These are phyloP conservation scores for Fusarium heterosporum DNA, from an alignment of 2,329 filamentous ascomycete species.

Conservation along the genomic window DNA sequence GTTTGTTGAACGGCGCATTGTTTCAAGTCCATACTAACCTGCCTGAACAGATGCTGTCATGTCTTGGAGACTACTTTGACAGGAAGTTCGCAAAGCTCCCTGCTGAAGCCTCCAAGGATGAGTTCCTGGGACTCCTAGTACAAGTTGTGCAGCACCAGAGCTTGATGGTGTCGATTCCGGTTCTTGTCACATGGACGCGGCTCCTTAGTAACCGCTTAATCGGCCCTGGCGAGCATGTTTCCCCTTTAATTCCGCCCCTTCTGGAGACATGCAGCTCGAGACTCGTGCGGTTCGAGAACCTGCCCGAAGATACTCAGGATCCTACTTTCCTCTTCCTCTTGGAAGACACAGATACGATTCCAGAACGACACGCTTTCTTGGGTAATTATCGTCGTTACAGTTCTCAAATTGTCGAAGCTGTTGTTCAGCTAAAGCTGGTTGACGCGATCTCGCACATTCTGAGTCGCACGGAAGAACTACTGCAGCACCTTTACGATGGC, in stretches of 20 bases:
- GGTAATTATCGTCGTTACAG: slow-evolving; percentile 96
- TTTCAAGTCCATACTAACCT: not conserved
- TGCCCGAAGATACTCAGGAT: slow-evolving; percentile 85
- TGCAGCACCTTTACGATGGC: slow-evolving; percentile 80
- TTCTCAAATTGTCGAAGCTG: slow-evolving; percentile 84
- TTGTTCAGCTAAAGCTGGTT: slow-evolving; percentile 82
- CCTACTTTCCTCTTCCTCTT: slow-evolving; percentile 83
- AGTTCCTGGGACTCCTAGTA: slow-evolving; percentile 83
- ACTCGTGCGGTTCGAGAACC: slow-evolving; percentile 85
- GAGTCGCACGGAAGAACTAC: slow-evolving; percentile 77
- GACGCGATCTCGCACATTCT: slow-evolving; percentile 92
- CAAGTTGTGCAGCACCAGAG: slow-evolving; percentile 86
- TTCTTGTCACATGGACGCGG: slow-evolving; percentile 89
- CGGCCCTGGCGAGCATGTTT: slow-evolving; percentile 70
- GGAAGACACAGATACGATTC: slow-evolving; percentile 94
- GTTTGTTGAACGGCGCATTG: slow-evolving; percentile 57
- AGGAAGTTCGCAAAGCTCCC: slow-evolving; percentile 77
- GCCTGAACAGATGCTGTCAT: slow-evolving; percentile 77
- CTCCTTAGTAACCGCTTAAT: slow-evolving; percentile 80
- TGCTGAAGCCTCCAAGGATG: slow-evolving; percentile 71
- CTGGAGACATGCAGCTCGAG: slow-evolving; percentile 86
- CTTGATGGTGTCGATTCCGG: slow-evolving; percentile 91
- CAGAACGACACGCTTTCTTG: slow-evolving; percentile 93
- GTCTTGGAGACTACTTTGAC: slow-evolving; percentile 85
- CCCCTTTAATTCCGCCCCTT: slow-evolving; percentile 76